Percentiles rank a stretch among this genome's conserved stretches.
phyloP scores from a whole-genome alignment of 148 eudicot species.

The Camellia lanceoleosa region DNA sequence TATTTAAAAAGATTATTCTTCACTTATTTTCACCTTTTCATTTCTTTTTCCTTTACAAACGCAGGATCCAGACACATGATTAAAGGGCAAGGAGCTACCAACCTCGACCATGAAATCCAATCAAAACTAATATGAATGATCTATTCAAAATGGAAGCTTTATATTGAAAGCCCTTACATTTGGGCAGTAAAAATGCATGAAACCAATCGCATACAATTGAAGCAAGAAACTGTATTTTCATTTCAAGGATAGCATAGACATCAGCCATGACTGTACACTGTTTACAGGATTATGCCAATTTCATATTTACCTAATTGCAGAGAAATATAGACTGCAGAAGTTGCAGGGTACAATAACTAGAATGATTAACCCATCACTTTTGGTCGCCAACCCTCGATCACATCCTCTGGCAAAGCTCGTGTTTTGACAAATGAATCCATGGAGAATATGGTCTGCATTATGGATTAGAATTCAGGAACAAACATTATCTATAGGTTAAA shows the following conservation, averaged over 20 bases:
- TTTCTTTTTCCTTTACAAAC: too few species aligned
- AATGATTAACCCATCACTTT: conserved; percentile 40
- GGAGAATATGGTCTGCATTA: conserved; percentile 58
- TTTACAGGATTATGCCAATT: not conserved
- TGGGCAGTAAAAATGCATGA: not conserved
- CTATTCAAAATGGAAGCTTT: not conserved
- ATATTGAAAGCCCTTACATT: not conserved
- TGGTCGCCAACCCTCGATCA: conserved; percentile 80
- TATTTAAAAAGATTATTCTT: too few species aligned
- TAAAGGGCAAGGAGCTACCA: too few species aligned
- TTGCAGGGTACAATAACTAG: not conserved
- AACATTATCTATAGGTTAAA: not conserved
- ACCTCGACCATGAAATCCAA: too few species aligned
- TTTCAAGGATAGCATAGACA: conserved; percentile 2
- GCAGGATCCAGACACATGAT: too few species aligned
- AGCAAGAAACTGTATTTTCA: not conserved
- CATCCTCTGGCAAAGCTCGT: conserved; percentile 50
- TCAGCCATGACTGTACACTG: not conserved
- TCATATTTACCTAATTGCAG: conserved; percentile 10
- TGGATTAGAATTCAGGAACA: conserved; percentile 10
- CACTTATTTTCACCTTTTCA: too few species aligned
- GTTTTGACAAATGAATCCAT: conserved; percentile 78
- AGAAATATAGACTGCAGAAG: conserved; percentile 5
- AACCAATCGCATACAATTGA: not conserved
- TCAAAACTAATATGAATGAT: too few species aligned